A percentile compares a stretch with the other conserved stretches of the same genome.
phyloP scores from a whole-genome alignment of 306 rosid genomes.

The Prosopis cineraria region DNA sequence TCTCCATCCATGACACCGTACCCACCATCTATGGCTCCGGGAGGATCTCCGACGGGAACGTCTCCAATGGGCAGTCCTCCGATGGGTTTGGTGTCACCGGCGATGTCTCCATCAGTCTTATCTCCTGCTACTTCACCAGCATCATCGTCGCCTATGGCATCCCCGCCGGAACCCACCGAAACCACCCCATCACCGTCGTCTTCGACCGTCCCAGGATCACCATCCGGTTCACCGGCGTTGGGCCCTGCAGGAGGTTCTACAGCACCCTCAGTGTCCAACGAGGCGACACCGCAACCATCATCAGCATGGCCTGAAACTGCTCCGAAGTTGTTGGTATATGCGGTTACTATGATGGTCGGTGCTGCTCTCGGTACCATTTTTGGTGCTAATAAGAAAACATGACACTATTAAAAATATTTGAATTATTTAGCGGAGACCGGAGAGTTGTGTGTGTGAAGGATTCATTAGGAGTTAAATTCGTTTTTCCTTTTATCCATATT shows the following conservation, averaged over 20 bases:
- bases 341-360: conserved; percentile 38
- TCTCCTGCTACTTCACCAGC: conserved; percentile 9
- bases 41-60: conserved; percentile 12
- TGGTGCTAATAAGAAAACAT: conserved; percentile 11
- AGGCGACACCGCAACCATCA: conserved; percentile 1
- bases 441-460: not conserved
- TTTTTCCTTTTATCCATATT: not conserved
- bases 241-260: conserved; percentile 1
- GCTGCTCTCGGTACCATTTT: conserved; percentile 36
- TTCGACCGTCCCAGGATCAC: not conserved
- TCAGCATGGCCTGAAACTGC: conserved; percentile 37
- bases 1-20: not conserved
- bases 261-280: conserved; percentile 20
- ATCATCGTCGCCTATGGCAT: not conserved
- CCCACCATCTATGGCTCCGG: conserved; percentile 11
- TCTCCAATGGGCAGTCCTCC: conserved; percentile 33
- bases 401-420: not conserved
- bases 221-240: not conserved
- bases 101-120: not conserved
- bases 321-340: conserved; percentile 27
- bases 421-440: not conserved
- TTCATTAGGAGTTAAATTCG: not conserved
- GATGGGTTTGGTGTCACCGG: not conserved
- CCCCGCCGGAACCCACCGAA: not conserved
- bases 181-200: not conserved